Evolutionary conservation across 352 stramenopile species (phyloP).

Genomic region (Aphanomyces stellatus): DNA sequence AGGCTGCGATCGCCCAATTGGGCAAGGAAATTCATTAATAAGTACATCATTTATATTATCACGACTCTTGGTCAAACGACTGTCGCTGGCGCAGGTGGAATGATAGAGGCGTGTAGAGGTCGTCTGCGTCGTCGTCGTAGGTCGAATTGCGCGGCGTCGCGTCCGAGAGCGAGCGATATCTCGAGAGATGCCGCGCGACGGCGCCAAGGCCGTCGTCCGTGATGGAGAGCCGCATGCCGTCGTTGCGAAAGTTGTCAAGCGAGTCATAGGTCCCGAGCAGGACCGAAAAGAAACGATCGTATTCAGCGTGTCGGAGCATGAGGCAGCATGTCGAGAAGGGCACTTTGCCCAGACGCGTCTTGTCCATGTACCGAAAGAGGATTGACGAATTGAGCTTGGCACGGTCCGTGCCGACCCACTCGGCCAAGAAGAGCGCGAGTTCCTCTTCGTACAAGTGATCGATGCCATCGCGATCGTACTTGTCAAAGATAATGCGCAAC

Average conservation of each 20-base stretch:
- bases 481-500: conserved; percentile 70
- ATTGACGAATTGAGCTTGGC: conserved; percentile 67
- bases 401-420: conserved; percentile 78
- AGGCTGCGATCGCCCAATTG: not conserved
- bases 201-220: conserved; percentile 17
- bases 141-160: not conserved
- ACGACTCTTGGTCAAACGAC: no score
- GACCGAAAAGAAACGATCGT: conserved; percentile 83
- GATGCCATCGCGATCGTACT: conserved; percentile 56
- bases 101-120: not conserved
- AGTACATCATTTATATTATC: not conserved
- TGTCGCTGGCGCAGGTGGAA: no score
- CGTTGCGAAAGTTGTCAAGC: conserved; percentile 56
- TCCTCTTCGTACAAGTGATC: conserved; percentile 66
- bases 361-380: conserved; percentile 86
- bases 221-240: conserved; percentile 15
- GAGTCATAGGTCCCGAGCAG: conserved; percentile 75
- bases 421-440: conserved; percentile 60
- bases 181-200: conserved; percentile 9
- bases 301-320: conserved; percentile 84
- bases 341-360: conserved; percentile 69
- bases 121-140: not conserved
- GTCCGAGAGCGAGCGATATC: conserved; percentile 13
- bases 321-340: conserved; percentile 83
- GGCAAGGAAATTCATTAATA: not conserved